Conservation (phyloP, 2,329 filamentous ascomycete genomes). For the Gliomastix tumulicola region DNA sequence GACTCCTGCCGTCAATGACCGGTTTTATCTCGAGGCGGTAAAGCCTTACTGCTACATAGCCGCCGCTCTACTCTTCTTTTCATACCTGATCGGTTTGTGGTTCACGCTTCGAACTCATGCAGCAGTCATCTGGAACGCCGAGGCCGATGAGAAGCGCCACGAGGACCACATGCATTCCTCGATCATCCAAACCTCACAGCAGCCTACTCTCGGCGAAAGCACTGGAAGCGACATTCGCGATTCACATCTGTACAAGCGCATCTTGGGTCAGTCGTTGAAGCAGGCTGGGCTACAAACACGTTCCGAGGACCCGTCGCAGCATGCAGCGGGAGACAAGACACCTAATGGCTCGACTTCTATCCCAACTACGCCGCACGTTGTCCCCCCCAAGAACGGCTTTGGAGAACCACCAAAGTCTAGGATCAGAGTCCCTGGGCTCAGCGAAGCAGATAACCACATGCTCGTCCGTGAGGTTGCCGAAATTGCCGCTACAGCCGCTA, state of each 20-base stretch:
- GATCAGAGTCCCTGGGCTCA: constrained; percentile 61
- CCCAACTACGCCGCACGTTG: constrained; percentile 58
- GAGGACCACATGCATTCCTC: constrained; percentile 38
- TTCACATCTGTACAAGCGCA: constrained; percentile 85
- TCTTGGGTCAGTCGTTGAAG: constrained; percentile 82
- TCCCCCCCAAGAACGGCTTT: constrained; percentile 60
- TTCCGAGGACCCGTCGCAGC: constrained; percentile 35
- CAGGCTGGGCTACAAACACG: constrained; percentile 64
- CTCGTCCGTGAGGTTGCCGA: constrained; percentile 85
- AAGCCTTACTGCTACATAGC: constrained; percentile 90
- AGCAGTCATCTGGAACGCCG: constrained; percentile 91
- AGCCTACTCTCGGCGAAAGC: constrained; percentile 33
- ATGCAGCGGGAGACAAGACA: constrained; percentile 21
- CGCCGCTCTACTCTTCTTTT: constrained; percentile 78
- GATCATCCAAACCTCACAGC: constrained; percentile 24
- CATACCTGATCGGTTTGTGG: constrained; percentile 88
- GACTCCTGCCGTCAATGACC: constrained; percentile 71
- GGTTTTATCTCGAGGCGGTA: constrained; percentile 86
- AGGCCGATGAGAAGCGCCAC: constrained; percentile 69
- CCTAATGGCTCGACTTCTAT: constrained; percentile 31
- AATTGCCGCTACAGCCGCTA: constrained; percentile 85
- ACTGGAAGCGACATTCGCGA: constrained; percentile 69
- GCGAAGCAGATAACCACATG: constrained; percentile 72
- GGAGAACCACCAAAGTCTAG: constrained; percentile 29
- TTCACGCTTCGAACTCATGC: constrained; percentile 95